Evolutionary conservation across 805 yeast species (phyloP).

Genomic region (Schwanniomyces sp.): DNA sequence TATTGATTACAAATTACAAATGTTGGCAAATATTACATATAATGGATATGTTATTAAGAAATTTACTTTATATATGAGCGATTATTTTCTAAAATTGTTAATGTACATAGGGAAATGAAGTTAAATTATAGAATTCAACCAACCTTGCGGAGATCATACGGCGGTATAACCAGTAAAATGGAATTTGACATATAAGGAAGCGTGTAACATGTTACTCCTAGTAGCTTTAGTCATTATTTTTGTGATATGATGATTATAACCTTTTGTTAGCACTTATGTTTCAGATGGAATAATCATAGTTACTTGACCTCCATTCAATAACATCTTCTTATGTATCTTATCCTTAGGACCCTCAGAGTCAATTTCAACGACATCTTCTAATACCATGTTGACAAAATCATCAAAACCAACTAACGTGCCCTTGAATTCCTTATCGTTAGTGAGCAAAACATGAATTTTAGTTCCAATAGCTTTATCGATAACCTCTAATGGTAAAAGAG

Average conservation of each 20-base stretch:
- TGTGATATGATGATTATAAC: too few relatives aligned
- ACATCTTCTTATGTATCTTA: conserved; percentile 54
- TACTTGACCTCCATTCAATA: conserved; percentile 70
- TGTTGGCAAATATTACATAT: neutral
- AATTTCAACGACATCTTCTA: conserved; percentile 73
- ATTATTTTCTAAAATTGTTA: neutral
- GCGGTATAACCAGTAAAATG: neutral
- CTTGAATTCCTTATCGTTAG: conserved; percentile 68
- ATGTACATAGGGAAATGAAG: neutral
- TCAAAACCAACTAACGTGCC: conserved; percentile 92
- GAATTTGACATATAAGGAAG: neutral
- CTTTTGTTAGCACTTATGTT: too few relatives aligned
- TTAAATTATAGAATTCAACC: neutral
- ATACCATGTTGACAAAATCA: conserved; percentile 89
- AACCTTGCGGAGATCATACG: neutral
- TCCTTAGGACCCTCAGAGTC: conserved; percentile 45
- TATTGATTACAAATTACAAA: neutral
- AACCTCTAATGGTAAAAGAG: conserved; percentile 71
- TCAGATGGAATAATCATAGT: conserved; percentile 52
- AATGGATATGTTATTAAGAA: neutral
- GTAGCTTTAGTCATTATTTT: too few relatives aligned
- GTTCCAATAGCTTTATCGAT: conserved; percentile 87
- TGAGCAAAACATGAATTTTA: conserved; percentile 68
- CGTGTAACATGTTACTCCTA: too few relatives aligned
- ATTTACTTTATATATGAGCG: neutral